These are phyloP conservation scores for Podospora tetraspora DNA, from an alignment of 495 filamentous ascomycete species.

Conservation along the genomic window DNA sequence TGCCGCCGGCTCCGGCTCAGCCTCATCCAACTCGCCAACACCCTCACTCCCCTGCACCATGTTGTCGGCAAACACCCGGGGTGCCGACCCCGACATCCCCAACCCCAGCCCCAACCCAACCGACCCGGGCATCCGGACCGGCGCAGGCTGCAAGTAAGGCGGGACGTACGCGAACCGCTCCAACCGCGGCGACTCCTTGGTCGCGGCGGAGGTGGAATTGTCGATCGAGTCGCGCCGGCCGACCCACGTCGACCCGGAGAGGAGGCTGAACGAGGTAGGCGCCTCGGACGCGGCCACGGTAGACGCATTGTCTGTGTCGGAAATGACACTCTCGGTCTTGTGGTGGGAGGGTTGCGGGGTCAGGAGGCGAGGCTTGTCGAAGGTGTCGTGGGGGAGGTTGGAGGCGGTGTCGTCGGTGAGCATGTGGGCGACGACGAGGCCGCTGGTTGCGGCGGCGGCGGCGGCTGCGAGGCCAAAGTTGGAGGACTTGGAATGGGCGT, in stretches of 20 bases:
- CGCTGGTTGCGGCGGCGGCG: slow-evolving; percentile 12
- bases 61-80: slow-evolving; percentile 24
- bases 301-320: slow-evolving; percentile 27
- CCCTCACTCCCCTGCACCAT: slow-evolving; percentile 27
- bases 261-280: slow-evolving; percentile 18
- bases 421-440: slow-evolving; percentile 25
- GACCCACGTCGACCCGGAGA: slow-evolving; percentile 23
- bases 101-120: not conserved
- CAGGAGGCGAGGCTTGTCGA: slow-evolving; percentile 15
- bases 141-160: slow-evolving; percentile 1
- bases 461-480: slow-evolving; percentile 2
- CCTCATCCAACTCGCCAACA: not conserved
- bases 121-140: not conserved
- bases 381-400: slow-evolving; percentile 7
- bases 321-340: slow-evolving; percentile 23
- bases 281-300: slow-evolving; percentile 32
- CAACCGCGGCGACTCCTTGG: slow-evolving; percentile 3
- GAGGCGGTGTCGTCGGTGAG: slow-evolving; percentile 15
- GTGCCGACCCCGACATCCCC: not conserved
- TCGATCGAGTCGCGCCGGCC: slow-evolving; percentile 4
- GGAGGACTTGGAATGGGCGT: not conserved
- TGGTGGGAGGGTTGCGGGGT: not conserved
- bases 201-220: not conserved
- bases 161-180: slow-evolving; percentile 11
- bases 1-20: not conserved